Base-by-base conservation (phyloP, 495 filamentous ascomycete genomes). In the Aspergillus taichungensis region DNA sequence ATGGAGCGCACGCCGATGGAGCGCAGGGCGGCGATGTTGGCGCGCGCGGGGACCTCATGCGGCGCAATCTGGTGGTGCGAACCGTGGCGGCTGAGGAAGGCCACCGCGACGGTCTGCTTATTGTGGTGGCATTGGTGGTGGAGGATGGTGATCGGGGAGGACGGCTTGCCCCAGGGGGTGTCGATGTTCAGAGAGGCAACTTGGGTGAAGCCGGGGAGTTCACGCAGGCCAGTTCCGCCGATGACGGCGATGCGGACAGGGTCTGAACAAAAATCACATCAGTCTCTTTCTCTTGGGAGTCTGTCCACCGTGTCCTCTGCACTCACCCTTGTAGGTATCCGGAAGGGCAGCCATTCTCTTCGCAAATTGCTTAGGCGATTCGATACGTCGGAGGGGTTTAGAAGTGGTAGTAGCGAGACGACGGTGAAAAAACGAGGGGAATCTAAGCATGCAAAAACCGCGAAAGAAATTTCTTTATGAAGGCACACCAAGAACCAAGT, bases 21-120 rank as follows among this genome's bases (percentile, higher is more conserved):
- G 49, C 94, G 85, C 34, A 97, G 75, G 31, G 92, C 94, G 34
- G 92, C 92, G 55, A 99, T 90, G 72, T 97, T 99, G 64, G 92
- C 92, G 46, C 87, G 86, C 42, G 76, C 76, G 37, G 87, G 86
- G 12, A 97, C 84, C 66, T 99, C 92, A 52, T 95, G 89, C 0
- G 92, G 92, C 1, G 88, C 89, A 34, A 87, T 74, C 62, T 95
- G 76, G 70, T 98, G 92, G 76, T 90, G 77, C 13, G 69, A 52
- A 51, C 92, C 92, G 68, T 98, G 92, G 24, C 92, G 87, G 43
- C 89, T 86, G 53, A 98, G 77, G 74, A 98, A 98, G 36, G 94
- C 92, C 45, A 98, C 80, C 37, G 87, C 83, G 13, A 83, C 78
- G 42, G 69, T 67, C 53, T 68, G 63, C 54, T 67, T 58, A 53